Base-by-base conservation (phyloP, 805 yeast species). In the Lachancea meyersii region DNA sequence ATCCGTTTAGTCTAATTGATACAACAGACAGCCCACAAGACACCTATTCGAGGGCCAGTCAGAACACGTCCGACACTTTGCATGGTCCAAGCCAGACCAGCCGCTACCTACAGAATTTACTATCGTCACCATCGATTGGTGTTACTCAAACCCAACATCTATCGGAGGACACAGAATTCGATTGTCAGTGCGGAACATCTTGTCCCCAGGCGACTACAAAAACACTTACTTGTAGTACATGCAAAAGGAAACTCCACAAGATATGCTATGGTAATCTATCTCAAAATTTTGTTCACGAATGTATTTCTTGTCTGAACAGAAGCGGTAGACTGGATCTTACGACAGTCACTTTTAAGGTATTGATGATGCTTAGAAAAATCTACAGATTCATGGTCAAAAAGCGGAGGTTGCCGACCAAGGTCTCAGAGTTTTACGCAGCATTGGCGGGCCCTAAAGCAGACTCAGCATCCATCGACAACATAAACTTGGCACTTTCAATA, bases 351-450 rank as follows among this genome's bases (percentile, higher is more conserved):
- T 50, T 67, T 33, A 40, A 49, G 21, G 50, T 61, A 13, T 46
- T 71, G 24, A 57, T 69, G 63, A 56, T 65, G 40, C 32, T 60
- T 2, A 61, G 77, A 46, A 65, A 61, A 40, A 47, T 67, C 16
- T 66, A 55, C 51, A 51, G 61, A 34, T 48, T 55, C 10, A 36
- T 65, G 14, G 46, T 47, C 1, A 53, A 53, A 21, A 43, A 37
- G 14, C 51, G 48, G 19, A 41, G 28, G 22, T 48, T 56, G 38
- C 70, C 51, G 22, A 14, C 46, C 28, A 40, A 51, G 31, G 20
- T 53, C 22, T 31, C 44, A 30, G 36, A 35, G 13, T 48, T 60
- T 23, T 38, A 45, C 31, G 33, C 22, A 11, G 22, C 35, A 9
- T 30, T 45, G 17, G 33, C 31, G 6, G 48, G 43, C 8, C 32